A percentile compares a stretch with the other conserved stretches of the same genome.
phyloP scores from a whole-genome alignment of 2,329 filamentous ascomycete genomes.

The Dactylellina leptospora region DNA sequence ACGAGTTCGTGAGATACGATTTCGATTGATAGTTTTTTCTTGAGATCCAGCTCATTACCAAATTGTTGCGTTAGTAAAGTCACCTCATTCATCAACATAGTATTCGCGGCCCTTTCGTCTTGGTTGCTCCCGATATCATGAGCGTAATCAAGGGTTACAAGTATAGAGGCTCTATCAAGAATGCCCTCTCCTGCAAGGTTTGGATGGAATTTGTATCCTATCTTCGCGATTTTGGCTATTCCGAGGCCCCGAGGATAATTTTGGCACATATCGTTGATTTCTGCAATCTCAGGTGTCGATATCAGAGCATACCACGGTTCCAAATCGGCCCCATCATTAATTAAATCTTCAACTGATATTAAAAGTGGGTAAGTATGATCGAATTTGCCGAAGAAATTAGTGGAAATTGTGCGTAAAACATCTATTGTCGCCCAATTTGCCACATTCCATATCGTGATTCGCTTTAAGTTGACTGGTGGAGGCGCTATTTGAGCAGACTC shows the following conservation, averaged over 20 bases:
- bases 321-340: neutral
- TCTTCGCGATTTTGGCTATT: neutral
- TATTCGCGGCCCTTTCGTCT: neutral
- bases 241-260: neutral
- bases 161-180: slow-evolving; percentile 1
- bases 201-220: slow-evolving; percentile 2
- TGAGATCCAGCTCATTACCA: no score
- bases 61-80: neutral
- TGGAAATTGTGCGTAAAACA: neutral
- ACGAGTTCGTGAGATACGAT: neutral
- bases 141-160: neutral
- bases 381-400: neutral
- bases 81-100: neutral
- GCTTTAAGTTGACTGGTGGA: neutral
- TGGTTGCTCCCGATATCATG: neutral
- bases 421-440: neutral
- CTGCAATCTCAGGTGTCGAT: neutral
- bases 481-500: neutral
- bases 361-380: neutral
- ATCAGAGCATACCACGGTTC: slow-evolving; percentile 3
- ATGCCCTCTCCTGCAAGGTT: neutral
- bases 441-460: slow-evolving; percentile 23
- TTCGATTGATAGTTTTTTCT: neutral
- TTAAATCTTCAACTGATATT: neutral
- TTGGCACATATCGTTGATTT: slow-evolving; percentile 1